phyloP scores from a whole-genome alignment of 2,329 filamentous ascomycete genomes.

The Alternaria triticina region DNA sequence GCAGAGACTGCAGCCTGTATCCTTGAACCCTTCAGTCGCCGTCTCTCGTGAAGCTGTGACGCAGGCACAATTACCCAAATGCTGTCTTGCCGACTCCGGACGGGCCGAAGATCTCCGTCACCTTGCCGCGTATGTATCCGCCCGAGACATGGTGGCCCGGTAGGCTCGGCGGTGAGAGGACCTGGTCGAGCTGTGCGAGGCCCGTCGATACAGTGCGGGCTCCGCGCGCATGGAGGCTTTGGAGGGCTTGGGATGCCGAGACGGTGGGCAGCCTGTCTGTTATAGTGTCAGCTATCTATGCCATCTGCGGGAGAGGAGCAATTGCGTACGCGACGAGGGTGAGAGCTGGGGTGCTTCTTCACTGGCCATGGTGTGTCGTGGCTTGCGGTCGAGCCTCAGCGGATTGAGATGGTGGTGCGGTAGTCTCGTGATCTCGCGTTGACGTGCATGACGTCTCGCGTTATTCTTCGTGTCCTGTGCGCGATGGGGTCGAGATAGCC shows the following conservation, averaged over 20 bases:
- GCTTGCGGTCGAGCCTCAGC: conserved; percentile 2
- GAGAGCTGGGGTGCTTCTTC: conserved; percentile 34
- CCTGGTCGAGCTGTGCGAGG: conserved; percentile 55
- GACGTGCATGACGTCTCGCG: conserved; percentile 24
- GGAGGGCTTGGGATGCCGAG: conserved; percentile 74
- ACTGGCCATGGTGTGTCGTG: conserved; percentile 36
- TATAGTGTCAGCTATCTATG: conserved; percentile 20
- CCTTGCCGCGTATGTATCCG: conserved; percentile 75
- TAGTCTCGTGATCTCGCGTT: conserved; percentile 30
- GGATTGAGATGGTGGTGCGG: conserved; percentile 4
- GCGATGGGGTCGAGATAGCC: neutral
- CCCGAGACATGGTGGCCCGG: conserved; percentile 31
- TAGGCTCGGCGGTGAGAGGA: conserved; percentile 40
- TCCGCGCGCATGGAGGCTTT: conserved; percentile 62
- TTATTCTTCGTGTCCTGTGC: conserved; percentile 2
- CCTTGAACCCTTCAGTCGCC: conserved; percentile 55
- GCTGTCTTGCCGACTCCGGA: conserved; percentile 85
- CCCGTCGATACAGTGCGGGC: conserved; percentile 57
- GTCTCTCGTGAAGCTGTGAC: conserved; percentile 16
- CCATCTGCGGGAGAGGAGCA: neutral
- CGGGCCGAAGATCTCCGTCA: conserved; percentile 88
- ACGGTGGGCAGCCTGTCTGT: conserved; percentile 78
- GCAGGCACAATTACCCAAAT: conserved; percentile 67
- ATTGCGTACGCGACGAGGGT: conserved; percentile 48
- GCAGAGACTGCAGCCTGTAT: conserved; percentile 73